A percentile compares a stretch with the other conserved stretches of the same genome.
phyloP scores from a whole-genome alignment of 2,329 filamentous ascomycete genomes.

The Trichoderma sp. region DNA sequence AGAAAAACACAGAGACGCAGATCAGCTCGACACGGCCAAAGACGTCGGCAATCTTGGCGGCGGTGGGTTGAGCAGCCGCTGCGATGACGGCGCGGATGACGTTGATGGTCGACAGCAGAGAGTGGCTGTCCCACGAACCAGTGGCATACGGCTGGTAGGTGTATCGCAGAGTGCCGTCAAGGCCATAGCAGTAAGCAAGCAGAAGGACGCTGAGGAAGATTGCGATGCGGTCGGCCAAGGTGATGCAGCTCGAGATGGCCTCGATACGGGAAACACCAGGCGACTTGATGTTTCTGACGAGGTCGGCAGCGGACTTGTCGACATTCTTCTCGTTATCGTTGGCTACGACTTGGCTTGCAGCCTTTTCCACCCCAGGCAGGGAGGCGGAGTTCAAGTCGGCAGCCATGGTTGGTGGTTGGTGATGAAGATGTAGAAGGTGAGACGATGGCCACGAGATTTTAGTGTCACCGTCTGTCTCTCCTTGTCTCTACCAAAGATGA shows the following conservation, averaged over 20 bases:
- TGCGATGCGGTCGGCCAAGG: constrained; percentile 49
- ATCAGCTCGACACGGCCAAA: constrained; percentile 61
- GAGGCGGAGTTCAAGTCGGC: not conserved
- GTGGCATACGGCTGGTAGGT: constrained; percentile 57
- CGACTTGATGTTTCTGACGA: constrained; percentile 35
- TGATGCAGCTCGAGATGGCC: constrained; percentile 53
- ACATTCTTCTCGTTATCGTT: not conserved
- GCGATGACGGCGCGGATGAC: constrained; percentile 58
- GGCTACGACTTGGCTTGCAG: not conserved
- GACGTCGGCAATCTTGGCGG: constrained; percentile 60
- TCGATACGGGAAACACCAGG: constrained; percentile 61
- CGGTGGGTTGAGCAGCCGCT: constrained; percentile 55
- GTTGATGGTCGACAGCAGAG: constrained; percentile 56
- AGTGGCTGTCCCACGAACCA: constrained; percentile 49
- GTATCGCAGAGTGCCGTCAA: constrained; percentile 57
- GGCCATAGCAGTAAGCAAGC: constrained; percentile 61
- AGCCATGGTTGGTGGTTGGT: not conserved
- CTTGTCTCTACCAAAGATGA: not conserved
- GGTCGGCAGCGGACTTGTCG: not conserved
- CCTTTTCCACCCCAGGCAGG: constrained; percentile 15
- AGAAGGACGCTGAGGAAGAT: constrained; percentile 63
- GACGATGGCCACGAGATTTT: not conserved
- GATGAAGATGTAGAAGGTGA: not conserved
- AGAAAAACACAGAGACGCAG: constrained; percentile 58
- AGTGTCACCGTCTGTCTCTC: not conserved